Base-by-base conservation (phyloP, 1,139 yeast species). In the Hansenula anomala region DNA sequence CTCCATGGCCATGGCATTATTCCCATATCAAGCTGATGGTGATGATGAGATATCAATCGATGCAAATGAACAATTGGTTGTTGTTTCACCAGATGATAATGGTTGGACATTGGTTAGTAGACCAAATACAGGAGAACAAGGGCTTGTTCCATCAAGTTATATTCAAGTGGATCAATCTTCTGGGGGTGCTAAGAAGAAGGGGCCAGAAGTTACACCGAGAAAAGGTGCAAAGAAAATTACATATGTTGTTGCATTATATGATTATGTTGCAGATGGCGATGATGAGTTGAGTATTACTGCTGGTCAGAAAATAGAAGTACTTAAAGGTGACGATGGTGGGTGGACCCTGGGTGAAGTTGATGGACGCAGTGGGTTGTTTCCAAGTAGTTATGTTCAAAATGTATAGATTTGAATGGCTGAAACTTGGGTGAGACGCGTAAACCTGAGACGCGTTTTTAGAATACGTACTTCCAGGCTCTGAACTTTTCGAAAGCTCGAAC, bases 301-400 rank as follows among this genome's bases (percentile, higher is more conserved):
- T 0, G 97, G 97, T 1, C 97, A 92, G 48, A 69, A 70, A 41
- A 77, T 88, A n/a, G 73, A 77, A 3, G 71, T 87, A 17, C 67
- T 83, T 30, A 77, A 75, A 32, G 86, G 77, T 35, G 92, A 87
- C 45, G 83, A 82, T 42, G 96, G 95, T 7, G 99, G 99, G 1
- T 92, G 99, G 99, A 89, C 97, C 1, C 87, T 82, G 51, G 98
- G 97, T 10, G 95, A 86, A 55, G 50, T 84, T 15, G 72, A 81
- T 51, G 96, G 96, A 1, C 52, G 50, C 26, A 40, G 25, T 3
- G 97, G 97, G 1, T 60, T 87, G 47, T 85, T 90, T 61, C 97
- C 97, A 7, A 81, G 94, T 0, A 71, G 85, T 46, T 90, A 89
- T 58, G 55, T 50, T 4, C 54, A 49, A 28, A 24, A 39, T 4